Percentiles rank a stretch among this genome's conserved stretches.
Evolutionary conservation across 1,139 yeast genomes (phyloP).

Genomic region (Taiozyma sp.): DNA sequence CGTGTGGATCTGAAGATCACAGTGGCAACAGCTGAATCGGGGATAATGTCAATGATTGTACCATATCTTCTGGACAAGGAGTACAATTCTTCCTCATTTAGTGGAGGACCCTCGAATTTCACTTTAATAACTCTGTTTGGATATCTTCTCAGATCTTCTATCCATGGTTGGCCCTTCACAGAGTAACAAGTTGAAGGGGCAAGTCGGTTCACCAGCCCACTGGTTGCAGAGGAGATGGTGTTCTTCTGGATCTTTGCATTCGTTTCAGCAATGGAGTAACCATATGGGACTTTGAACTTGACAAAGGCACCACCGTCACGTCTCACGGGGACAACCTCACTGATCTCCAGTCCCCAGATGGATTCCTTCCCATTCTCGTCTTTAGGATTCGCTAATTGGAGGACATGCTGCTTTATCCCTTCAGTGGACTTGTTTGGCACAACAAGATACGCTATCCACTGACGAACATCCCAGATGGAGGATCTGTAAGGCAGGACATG

Average conservation of each 20-base stretch:
- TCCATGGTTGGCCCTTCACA: slow-evolving; percentile 94
- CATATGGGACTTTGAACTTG: slow-evolving; percentile 57
- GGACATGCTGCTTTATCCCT: slow-evolving; percentile 32
- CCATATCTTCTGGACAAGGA: slow-evolving; percentile 86
- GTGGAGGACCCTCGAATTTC: slow-evolving; percentile 64
- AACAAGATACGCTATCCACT: slow-evolving; percentile 30
- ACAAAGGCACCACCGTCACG: slow-evolving; percentile 95
- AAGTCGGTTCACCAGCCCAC: slow-evolving; percentile 29
- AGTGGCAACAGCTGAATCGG: slow-evolving; percentile 44
- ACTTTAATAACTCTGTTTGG: slow-evolving; percentile 63
- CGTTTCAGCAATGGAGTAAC: slow-evolving; percentile 42
- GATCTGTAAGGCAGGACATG: slow-evolving; percentile 43
- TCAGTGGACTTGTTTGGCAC: slow-evolving; percentile 29
- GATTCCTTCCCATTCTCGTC: slow-evolving; percentile 25
- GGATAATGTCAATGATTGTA: slow-evolving; percentile 64
- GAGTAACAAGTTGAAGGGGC: slow-evolving; percentile 50
- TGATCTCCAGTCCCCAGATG: slow-evolving; percentile 35
- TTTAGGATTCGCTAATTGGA: slow-evolving; percentile 35
- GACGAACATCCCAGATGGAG: slow-evolving; percentile 33
- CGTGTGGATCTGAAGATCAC: slow-evolving; percentile 47
- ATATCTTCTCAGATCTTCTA: slow-evolving; percentile 79
- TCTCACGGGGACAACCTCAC: slow-evolving; percentile 56
- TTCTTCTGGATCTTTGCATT: slow-evolving; percentile 46
- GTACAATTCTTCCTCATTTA: slow-evolving; percentile 83
- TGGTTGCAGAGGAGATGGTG: slow-evolving; percentile 30